These are phyloP conservation scores for Samsoniella hepiali DNA, from an alignment of 2,329 filamentous ascomycete genomes.

Conservation along the genomic window DNA sequence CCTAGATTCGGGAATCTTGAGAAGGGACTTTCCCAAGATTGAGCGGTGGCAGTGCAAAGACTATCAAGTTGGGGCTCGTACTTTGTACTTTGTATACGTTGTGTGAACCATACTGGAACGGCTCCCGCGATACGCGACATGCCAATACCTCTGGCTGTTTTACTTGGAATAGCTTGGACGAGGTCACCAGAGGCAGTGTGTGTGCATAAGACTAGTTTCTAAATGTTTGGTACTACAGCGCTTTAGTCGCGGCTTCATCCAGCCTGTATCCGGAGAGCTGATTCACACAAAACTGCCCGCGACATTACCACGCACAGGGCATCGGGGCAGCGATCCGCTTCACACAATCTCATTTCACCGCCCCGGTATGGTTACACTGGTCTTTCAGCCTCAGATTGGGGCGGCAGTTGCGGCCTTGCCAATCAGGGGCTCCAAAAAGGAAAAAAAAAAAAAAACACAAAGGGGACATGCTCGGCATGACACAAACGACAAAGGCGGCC, in stretches of 20 bases:
- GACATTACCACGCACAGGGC: neutral
- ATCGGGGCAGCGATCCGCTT: neutral
- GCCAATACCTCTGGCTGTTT: neutral
- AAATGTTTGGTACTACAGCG: too few relatives aligned
- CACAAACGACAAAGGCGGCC: neutral
- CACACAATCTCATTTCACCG: neutral
- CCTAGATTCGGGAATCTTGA: neutral
- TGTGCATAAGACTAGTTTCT: too few relatives aligned
- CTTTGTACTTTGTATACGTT: too few relatives aligned
- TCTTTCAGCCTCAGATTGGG: neutral
- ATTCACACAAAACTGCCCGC: neutral
- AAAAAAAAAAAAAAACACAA: too few relatives aligned
- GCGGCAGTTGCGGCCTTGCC: neutral
- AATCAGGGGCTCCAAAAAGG: neutral
- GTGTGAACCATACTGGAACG: neutral
- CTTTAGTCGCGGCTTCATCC: too few relatives aligned
- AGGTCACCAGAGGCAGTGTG: too few relatives aligned
- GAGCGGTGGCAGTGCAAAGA: too few relatives aligned
- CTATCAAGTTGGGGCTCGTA: too few relatives aligned
- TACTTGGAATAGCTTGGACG: neutral
- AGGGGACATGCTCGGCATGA: neutral
- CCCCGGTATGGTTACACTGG: neutral
- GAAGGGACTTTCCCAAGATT: too few relatives aligned
- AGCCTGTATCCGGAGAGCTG: neutral
- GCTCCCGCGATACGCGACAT: neutral